Evolutionary conservation across 352 stramenopile species (phyloP), one percentile per base, ranked within the genome.

Genomic region (Phytopythium ostracodes): DNA sequence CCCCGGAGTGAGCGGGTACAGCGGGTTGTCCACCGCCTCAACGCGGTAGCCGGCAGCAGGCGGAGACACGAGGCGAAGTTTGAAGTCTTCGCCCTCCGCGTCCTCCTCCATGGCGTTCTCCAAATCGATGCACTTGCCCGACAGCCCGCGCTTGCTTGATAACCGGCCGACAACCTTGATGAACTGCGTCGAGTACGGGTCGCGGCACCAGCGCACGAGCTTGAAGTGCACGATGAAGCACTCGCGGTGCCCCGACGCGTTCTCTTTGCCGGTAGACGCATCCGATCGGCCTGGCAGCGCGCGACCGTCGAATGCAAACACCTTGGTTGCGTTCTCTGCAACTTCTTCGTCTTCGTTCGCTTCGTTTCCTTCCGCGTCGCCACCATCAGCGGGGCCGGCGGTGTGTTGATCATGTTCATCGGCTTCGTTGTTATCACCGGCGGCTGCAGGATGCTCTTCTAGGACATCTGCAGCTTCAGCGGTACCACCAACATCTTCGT

Each of bases 1-100:
- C n/a, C 80, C 80, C 6, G 78, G 77, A 0, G 75, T 88, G 33
- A 90, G 52, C 8, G 78, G 80, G 18, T 68, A 64, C 50, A 90
- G 56, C 14, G 70, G 64, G 2, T 68, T 61, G 6, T 56, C 35
- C 47, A 83, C 3, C 1, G 38, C 9, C 40, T 80, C 66, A 11
- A 72, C 25, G 57, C 59, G 58, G 57, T 77, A 46, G 2, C 50
- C 50, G 18, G 22, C 11, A 7, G 11, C n/a, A 2, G 38, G 24
- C 36, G 36, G 56, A 24, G 40, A n/a, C 25, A 73, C 40, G 9
- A 55, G 55, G n/a, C 25, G 54, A 22, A 81, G 66, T 15, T 11
- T 36, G 54, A 81, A 81, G 12, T 76, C 67, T 12, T 72, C 60
- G 11, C 70, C 67, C 44, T 71, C 59, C 14, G 42, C 57, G 24